Base-by-base conservation (phyloP, 768 basidiomycete genomes). In the Suillus discolor region DNA sequence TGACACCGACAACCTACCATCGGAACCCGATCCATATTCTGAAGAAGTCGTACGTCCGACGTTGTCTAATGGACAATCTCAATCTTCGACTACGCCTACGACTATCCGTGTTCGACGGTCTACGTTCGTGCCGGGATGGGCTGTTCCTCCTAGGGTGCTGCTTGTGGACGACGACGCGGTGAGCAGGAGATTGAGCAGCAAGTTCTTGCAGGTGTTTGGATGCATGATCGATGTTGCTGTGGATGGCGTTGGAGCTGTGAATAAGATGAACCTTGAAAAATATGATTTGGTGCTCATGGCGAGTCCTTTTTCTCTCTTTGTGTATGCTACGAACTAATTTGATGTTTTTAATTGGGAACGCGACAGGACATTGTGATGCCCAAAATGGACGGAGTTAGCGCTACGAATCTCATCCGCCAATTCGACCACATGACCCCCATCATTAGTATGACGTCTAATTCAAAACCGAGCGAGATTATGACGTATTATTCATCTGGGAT, bases 281-380 rank as follows among this genome's bases (percentile, higher is more conserved):
- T 98, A 97, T 75, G 97, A 99, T 78, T 77, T 99, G 73, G 95
- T 97, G 67, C 75, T 99, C 65, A 98, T 98, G 96, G 93, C 93
- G 69, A 51, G 88, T 82, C n/a, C 2, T 16, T 62, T 45, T 53
- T 39, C 39, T 53, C 60, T 25, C 23, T 8, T 18, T 39, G 62
- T 39, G 25, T 7, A 15, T 55, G 42, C 7, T 57, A 62, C n/a
- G 25, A 67, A 45, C 64, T 65, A 65, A 31, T 11, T 65, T 62
- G 53, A 34, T 64, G 15, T 36, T 23, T 45, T 18, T 2, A 13
- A 18, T 7, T 65, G 31, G 3, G 64, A 44, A 16, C 11, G 34
- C 20, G 25, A 15, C 69, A 95, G 94, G 97, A 98, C 71, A 97
- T 99, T 67, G 93, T 97, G 66, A 97, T 98, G 92, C 90, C 92